phyloP scores from a whole-genome alignment of 208 protist genomes.

The Dictyostelium gargantuum region DNA sequence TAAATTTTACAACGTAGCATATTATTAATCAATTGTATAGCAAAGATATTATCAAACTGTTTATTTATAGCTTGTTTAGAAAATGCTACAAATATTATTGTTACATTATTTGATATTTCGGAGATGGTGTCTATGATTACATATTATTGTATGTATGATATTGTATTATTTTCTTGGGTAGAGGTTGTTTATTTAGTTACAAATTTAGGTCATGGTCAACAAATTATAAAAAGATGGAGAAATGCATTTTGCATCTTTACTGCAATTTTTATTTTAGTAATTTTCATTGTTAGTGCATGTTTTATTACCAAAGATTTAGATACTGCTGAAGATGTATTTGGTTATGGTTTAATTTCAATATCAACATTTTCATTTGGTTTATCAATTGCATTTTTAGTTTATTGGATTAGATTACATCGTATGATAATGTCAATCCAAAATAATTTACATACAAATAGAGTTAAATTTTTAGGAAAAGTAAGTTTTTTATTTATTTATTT shows the following conservation, averaged over 20 bases:
- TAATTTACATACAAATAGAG: not conserved
- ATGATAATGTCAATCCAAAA: not conserved
- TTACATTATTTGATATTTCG: conserved; percentile 14
- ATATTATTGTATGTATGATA: conserved; percentile 60
- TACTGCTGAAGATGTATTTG: conserved; percentile 14
- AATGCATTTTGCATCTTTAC: conserved; percentile 46
- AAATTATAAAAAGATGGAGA: not conserved
- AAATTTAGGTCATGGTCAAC: conserved; percentile 33
- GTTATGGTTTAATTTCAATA: not conserved
- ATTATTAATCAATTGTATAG: not conserved
- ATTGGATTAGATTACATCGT: conserved; percentile 34
- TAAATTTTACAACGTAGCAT: no score
- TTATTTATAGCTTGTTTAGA: not conserved
- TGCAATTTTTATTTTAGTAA: not conserved
- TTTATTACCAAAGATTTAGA: not conserved
- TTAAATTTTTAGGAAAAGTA: conserved; percentile 3
- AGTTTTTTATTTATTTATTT: not conserved
- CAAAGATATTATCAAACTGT: conserved; percentile 44
- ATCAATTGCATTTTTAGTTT: conserved; percentile 38
- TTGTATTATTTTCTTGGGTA: conserved; percentile 47
- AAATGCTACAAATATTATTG: not conserved
- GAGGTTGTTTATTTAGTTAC: conserved; percentile 31
- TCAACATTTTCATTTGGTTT: conserved; percentile 29
- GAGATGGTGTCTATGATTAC: conserved; percentile 16
- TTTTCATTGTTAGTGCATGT: conserved; percentile 25